Evolutionary conservation across 2,329 filamentous ascomycete genomes (phyloP), one percentile per base, ranked within the genome.

Genomic region (Colletotrichum incanum): DNA sequence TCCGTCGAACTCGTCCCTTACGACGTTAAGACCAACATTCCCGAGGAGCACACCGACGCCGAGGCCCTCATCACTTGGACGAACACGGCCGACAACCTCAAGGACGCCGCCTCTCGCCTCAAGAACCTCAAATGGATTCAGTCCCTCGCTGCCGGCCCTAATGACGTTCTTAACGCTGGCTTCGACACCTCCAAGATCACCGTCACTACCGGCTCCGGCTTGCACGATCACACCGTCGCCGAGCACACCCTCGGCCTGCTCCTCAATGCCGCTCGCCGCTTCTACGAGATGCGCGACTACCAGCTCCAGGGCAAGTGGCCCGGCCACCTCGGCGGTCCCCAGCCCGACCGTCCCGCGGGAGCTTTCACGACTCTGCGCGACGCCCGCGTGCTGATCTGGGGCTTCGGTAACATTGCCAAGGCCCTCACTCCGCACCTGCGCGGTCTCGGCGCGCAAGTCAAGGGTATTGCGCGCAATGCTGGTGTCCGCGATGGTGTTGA

Each of bases 381-480:
- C 72, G 89, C 90, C 7, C 85, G 85, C 75, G 83, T 92, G 4
- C 80, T 89, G 41, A 83, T 92, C 76, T 92, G 90, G 90, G 90
- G 90, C 14, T 92, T 90, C 76, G 90, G 90, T 67, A 92, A 92
- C 80, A 92, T 92, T 64, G 90, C 89, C 41, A 90, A 91, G 83
- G 84, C 83, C 1, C 85, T 92, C 47, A 83, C 87, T 6, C 90
- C 90, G 28, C 84, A 85, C 75, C 82, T 92, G 4, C 80, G 83
- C 8, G 83, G 82, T 0, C 84, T 90, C 49, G 91, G 91, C 31
- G 88, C 91, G 14, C 82, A 84, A 1, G 90, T 93, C 20, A 83
- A 79, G 45, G 91, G 91, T 63, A 79, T 93, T 1, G 91, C 91
- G 16, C 84, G 90, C 16, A 78, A 77, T 11, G 76, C 84, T 0